Conservation (phyloP, 2,329 filamentous ascomycete genomes). For the Ophiostoma triangulosporum region DNA sequence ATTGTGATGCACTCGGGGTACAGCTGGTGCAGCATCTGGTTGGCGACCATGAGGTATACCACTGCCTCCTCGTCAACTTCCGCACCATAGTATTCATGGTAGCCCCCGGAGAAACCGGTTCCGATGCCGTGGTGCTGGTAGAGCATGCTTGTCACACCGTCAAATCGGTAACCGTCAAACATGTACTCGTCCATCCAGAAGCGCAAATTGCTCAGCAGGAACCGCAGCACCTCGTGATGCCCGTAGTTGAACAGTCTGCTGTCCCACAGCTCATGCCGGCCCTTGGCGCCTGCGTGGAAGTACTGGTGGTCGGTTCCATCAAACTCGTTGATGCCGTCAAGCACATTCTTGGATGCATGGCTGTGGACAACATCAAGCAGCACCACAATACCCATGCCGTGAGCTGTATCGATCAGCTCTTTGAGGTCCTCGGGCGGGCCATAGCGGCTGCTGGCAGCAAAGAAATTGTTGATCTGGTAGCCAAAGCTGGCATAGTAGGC, state of each 20-base stretch:
- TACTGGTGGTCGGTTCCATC: slow-evolving; percentile 92
- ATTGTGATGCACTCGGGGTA: slow-evolving; percentile 84
- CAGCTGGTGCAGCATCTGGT: slow-evolving; percentile 84
- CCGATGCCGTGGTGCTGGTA: slow-evolving; percentile 94
- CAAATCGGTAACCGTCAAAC: slow-evolving; percentile 95
- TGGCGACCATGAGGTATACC: slow-evolving; percentile 90
- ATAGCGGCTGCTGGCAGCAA: slow-evolving; percentile 91
- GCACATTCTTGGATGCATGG: slow-evolving; percentile 92
- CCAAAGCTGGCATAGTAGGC: slow-evolving; percentile 99
- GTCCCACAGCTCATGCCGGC: slow-evolving; percentile 88
- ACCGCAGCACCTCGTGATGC: slow-evolving; percentile 85
- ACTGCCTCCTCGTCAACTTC: slow-evolving; percentile 86
- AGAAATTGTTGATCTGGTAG: slow-evolving; percentile 98
- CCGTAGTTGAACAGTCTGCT: slow-evolving; percentile 96
- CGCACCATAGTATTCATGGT: slow-evolving; percentile 92
- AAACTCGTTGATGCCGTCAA: slow-evolving; percentile 91
- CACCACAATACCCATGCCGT: slow-evolving; percentile 79
- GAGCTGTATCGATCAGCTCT: slow-evolving; percentile 89
- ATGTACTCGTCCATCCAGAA: slow-evolving; percentile 99
- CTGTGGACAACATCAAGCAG: slow-evolving; percentile 94
- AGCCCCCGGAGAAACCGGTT: slow-evolving; percentile 92
- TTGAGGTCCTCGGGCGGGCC: slow-evolving; percentile 89
- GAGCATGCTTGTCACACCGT: slow-evolving; percentile 97
- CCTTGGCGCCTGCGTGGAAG: slow-evolving; percentile 78
- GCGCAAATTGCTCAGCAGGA: slow-evolving; percentile 83